A percentile compares a stretch with the other conserved stretches of the same genome.
phyloP scores from a whole-genome alignment of 805 yeast species.

The Pichia ethanolica region DNA sequence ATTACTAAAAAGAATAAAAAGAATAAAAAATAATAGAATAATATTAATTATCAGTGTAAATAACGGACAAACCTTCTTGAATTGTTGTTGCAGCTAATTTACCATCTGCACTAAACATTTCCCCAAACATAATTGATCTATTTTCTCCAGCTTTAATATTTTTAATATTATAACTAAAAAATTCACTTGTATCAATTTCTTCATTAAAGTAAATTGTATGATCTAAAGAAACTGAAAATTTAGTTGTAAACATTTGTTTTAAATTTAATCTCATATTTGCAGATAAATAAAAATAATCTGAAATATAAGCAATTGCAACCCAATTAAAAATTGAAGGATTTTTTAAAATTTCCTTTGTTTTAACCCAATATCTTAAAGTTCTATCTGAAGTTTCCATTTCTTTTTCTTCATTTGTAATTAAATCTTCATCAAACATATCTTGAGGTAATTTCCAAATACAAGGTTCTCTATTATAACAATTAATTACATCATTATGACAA shows the following conservation, averaged over 20 bases:
- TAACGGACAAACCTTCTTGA: constrained; percentile 55
- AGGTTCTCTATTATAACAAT: constrained; percentile 27
- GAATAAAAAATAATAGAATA: background rate
- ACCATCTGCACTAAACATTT: constrained; percentile 43
- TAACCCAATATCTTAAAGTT: constrained; percentile 26
- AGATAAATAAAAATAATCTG: constrained; percentile 50
- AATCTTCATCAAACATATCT: constrained; percentile 26
- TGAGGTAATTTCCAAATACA: constrained; percentile 28
- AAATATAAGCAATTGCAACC: constrained; percentile 50
- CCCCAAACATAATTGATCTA: constrained; percentile 51
- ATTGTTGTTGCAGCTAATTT: constrained; percentile 50
- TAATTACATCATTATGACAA: constrained; percentile 17
- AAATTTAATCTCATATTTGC: constrained; percentile 46
- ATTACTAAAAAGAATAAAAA: constrained; percentile 31
- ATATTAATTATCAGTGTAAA: constrained; percentile 14
- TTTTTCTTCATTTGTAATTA: constrained; percentile 16
- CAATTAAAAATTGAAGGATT: constrained; percentile 35
- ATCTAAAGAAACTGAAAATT: constrained; percentile 54
- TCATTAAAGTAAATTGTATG: constrained; percentile 60
- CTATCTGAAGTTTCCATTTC: constrained; percentile 17
- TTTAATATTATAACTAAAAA: constrained; percentile 43
- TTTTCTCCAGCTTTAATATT: constrained; percentile 44
- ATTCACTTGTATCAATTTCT: constrained; percentile 35
- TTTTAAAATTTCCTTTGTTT: constrained; percentile 18
- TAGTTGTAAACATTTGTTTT: constrained; percentile 37